phyloP scores from a whole-genome alignment of 495 filamentous ascomycete species.

The Aspergillus conjunctus region DNA sequence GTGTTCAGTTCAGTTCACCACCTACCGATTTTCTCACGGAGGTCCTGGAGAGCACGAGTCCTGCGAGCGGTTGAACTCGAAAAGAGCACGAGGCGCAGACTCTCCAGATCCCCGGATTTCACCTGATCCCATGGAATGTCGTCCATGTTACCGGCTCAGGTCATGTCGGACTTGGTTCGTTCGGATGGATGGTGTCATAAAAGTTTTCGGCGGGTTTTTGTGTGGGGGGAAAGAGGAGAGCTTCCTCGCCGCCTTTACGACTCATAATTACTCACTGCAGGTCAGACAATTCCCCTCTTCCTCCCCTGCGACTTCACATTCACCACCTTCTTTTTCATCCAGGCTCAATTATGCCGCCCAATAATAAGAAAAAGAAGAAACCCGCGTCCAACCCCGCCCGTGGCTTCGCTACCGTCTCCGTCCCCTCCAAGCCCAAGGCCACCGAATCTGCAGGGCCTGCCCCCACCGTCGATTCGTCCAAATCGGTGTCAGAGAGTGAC shows the following conservation, averaged over 20 bases:
- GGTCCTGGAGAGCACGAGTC: conserved; percentile 50
- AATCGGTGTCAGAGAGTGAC: conserved; percentile 46
- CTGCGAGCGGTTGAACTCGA: conserved; percentile 53
- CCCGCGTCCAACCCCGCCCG: conserved; percentile 78
- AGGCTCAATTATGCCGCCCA: conserved; percentile 60
- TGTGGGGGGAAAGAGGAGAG: conserved; percentile 31
- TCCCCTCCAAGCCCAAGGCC: conserved; percentile 69
- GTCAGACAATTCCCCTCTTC: not conserved
- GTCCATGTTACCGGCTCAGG: conserved; percentile 44
- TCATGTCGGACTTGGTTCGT: conserved; percentile 34
- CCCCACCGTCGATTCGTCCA: conserved; percentile 37
- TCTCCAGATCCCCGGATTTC: conserved; percentile 50
- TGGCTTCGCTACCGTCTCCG: conserved; percentile 89
- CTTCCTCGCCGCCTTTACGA: conserved; percentile 18
- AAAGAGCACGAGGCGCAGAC: conserved; percentile 46
- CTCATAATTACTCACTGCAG: not conserved
- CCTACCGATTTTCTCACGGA: conserved; percentile 51
- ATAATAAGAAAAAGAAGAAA: conserved; percentile 90
- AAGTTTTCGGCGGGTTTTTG: conserved; percentile 40
- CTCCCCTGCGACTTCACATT: not conserved
- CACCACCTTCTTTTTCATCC: not conserved
- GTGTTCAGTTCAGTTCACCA: no score
- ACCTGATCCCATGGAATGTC: conserved; percentile 53
- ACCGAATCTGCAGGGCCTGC: conserved; percentile 33
- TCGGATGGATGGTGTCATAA: conserved; percentile 47